phyloP scores from a whole-genome alignment of 805 yeast genomes.

The Spathaspora hagerdaliae region DNA sequence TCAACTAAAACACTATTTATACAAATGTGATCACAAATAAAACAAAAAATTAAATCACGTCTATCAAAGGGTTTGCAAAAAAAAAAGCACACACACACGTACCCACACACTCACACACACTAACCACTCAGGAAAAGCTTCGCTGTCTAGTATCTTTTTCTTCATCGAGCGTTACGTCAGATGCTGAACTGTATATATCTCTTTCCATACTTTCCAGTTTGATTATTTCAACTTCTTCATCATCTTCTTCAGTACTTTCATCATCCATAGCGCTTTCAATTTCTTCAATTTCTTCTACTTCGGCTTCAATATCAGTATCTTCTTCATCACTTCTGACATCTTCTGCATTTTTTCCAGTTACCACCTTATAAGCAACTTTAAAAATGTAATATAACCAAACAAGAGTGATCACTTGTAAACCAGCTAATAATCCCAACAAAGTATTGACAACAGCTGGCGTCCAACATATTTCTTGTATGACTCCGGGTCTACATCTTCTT shows the following conservation, averaged over 20 bases:
- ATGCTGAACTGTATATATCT: conserved; percentile 1
- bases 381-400: conserved; percentile 75
- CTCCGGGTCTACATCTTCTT: conserved; percentile 33
- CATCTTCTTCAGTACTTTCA: conserved; percentile 9
- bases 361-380: conserved; percentile 65
- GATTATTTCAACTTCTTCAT: conserved; percentile 2
- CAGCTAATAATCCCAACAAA: conserved; percentile 55
- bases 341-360: conserved; percentile 74
- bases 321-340: conserved; percentile 85
- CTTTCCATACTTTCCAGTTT: conserved; percentile 1
- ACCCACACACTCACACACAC: too few species aligned
- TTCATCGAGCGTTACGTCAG: conserved; percentile 6
- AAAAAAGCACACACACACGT: too few species aligned
- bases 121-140: not conserved
- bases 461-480: conserved; percentile 45
- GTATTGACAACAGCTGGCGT: conserved; percentile 39
- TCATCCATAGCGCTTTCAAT: conserved; percentile 9
- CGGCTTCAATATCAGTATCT: conserved; percentile 40
- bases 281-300: conserved; percentile 16
- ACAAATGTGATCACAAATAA: too few species aligned
- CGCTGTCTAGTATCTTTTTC: not conserved
- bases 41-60: too few species aligned
- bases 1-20: too few species aligned
- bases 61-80: too few species aligned
- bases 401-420: conserved; percentile 60